A percentile compares a stretch with the other conserved stretches of the same genome.
Conservation (phyloP, 805 yeast species). For the Kodamaea nitidulidarum region DNA sequence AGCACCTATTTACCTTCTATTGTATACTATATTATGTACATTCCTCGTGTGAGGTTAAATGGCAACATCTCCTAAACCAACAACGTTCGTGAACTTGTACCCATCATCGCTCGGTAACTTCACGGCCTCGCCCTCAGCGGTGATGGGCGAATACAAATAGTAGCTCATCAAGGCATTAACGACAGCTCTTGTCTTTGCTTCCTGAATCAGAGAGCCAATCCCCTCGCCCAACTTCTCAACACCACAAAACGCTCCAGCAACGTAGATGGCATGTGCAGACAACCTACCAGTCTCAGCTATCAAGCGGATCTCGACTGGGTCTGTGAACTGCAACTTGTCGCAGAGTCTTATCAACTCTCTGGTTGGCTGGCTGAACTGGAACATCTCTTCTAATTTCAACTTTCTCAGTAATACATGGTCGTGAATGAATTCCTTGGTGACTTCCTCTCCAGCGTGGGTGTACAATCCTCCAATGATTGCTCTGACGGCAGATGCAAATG, state of each 20-base stretch:
- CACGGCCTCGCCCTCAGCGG: slow-evolving; percentile 36
- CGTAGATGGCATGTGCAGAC: slow-evolving; percentile 77
- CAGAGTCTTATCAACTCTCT: slow-evolving; percentile 77
- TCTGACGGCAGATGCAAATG: slow-evolving; percentile 70
- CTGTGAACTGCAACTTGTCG: slow-evolving; percentile 65
- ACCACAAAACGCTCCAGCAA: slow-evolving; percentile 90
- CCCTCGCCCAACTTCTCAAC: slow-evolving; percentile 86
- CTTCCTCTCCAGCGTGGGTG: slow-evolving; percentile 63
- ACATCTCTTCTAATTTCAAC: slow-evolving; percentile 67
- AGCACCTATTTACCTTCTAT: slow-evolving; percentile 1
- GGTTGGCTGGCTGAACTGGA: slow-evolving; percentile 80
- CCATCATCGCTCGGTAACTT: slow-evolving; percentile 58
- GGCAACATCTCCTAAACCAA: slow-evolving; percentile 44
- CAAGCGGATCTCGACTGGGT: slow-evolving; percentile 71
- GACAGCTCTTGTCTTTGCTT: slow-evolving; percentile 89
- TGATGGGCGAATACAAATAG: slow-evolving; percentile 84
- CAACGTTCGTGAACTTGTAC: slow-evolving; percentile 38
- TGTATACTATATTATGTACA: slow-evolving; percentile 8
- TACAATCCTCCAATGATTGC: slow-evolving; percentile 80
- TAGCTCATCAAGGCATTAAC: slow-evolving; percentile 87
- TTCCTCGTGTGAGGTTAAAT: slow-evolving; percentile 16
- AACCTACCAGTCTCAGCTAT: slow-evolving; percentile 92
- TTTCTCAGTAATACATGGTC: slow-evolving; percentile 80
- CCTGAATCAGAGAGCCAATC: slow-evolving; percentile 82
- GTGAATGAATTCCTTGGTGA: slow-evolving; percentile 64